A percentile compares a stretch with the other conserved stretches of the same genome.
phyloP scores from a whole-genome alignment of 768 basidiomycete species.

The Hysterangium stoloniferum region DNA sequence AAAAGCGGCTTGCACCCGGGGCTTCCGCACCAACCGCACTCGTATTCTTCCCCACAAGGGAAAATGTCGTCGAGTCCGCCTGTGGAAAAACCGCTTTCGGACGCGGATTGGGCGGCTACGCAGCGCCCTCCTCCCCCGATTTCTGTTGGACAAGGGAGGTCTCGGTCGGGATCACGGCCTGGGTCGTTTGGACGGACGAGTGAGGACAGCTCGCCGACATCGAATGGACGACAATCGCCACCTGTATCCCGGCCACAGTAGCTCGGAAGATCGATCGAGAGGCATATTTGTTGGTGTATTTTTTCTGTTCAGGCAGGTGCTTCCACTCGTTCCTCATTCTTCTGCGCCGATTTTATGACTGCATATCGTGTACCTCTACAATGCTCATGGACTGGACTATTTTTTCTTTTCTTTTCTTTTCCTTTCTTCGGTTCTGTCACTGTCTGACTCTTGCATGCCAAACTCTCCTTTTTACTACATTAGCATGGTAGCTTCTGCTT shows the following conservation, averaged over 20 bases:
- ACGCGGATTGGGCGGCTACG: slow-evolving; percentile 10
- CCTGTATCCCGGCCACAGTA: not conserved
- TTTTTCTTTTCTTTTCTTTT: slow-evolving; percentile 1
- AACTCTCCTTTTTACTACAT: not conserved
- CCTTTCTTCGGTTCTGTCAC: not conserved
- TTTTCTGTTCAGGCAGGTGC: not conserved
- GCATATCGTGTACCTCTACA: slow-evolving; percentile 7
- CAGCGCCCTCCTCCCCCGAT: slow-evolving; percentile 7
- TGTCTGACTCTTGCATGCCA: not conserved
- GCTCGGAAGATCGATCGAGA: not conserved
- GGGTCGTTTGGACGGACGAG: slow-evolving; percentile 4
- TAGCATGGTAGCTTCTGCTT: not conserved
- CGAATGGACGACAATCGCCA: slow-evolving; percentile 9
- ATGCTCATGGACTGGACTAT: slow-evolving; percentile 1
- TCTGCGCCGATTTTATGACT: slow-evolving; percentile 4
- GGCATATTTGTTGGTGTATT: not conserved
- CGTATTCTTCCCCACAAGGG: not conserved
- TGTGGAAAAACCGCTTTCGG: slow-evolving; percentile 1
- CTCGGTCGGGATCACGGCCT: slow-evolving; percentile 1
- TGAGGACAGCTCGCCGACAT: slow-evolving; percentile 2
- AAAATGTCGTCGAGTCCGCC: not conserved
- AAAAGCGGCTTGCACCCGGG: not conserved
- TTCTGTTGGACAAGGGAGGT: not conserved
- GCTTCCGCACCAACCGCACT: not conserved
- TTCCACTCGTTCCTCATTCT: not conserved